Evolutionary conservation across 192 early-diverging fungal species (phyloP).

Genomic region (Tieghemiomyces parasiticus): DNA sequence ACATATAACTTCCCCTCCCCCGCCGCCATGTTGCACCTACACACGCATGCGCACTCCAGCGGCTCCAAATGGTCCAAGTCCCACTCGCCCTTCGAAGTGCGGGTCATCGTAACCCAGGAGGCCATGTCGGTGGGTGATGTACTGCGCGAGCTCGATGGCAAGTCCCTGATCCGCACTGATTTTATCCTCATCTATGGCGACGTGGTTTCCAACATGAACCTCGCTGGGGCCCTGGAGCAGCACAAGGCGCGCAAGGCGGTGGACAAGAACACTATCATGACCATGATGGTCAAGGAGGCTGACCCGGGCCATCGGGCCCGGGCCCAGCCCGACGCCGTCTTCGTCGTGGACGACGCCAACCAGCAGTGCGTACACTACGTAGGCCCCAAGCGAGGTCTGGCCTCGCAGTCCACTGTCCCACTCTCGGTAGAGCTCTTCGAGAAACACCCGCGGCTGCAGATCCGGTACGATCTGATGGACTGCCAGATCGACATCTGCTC

Average conservation of each 20-base stretch:
- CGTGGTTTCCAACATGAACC: conserved; percentile 78
- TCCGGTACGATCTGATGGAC: conserved; percentile 89
- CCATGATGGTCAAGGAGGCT: conserved; percentile 76
- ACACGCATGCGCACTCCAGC: no score
- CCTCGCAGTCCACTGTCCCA: conserved; percentile 21
- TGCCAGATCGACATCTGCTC: conserved; percentile 88
- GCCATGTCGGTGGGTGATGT: conserved; percentile 80
- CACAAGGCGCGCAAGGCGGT: conserved; percentile 53
- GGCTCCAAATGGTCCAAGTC: conserved; percentile 56
- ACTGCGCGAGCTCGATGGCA: conserved; percentile 72
- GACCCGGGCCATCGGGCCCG: conserved; percentile 31
- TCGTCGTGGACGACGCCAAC: conserved; percentile 62
- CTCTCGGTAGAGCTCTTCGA: conserved; percentile 34
- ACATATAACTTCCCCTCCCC: no score
- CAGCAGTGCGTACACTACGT: conserved; percentile 74
- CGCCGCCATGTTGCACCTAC: no score
- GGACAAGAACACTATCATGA: conserved; percentile 87
- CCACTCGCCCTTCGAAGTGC: conserved; percentile 49
- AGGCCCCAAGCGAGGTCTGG: conserved; percentile 35
- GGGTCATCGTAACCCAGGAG: conserved; percentile 54
- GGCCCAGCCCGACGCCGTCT: conserved; percentile 32
- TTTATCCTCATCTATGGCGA: conserved; percentile 88
- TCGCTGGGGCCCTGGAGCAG: conserved; percentile 57
- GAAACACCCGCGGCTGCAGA: conserved; percentile 50
- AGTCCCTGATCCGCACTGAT: conserved; percentile 62